Percentiles rank a stretch among this genome's conserved stretches.
Evolutionary conservation across 352 stramenopile genomes (phyloP).

Genomic region (Phytophthora constricta): DNA sequence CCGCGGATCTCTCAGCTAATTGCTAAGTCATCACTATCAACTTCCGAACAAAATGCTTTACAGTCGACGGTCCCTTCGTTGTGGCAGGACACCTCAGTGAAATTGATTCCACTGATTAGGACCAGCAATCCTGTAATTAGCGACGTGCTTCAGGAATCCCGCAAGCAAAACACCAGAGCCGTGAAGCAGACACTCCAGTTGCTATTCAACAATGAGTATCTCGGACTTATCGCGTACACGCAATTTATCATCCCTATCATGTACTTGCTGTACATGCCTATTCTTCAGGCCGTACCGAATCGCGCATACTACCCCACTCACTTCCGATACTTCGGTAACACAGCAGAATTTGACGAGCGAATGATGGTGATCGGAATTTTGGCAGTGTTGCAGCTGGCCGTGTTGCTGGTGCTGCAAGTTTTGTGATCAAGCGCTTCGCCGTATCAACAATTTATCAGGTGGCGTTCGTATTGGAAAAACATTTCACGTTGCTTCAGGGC

Average conservation of each 20-base stretch:
- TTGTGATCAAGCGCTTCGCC: conserved; percentile 32
- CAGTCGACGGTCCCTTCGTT: conserved; percentile 3
- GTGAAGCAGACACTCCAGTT: conserved; percentile 45
- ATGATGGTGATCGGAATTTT: conserved; percentile 32
- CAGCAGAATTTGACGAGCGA: conserved; percentile 19
- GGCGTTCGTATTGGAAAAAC: conserved; percentile 56
- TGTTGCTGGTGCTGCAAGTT: conserved; percentile 32
- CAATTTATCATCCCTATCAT: conserved; percentile 43
- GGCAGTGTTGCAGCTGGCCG: conserved; percentile 15
- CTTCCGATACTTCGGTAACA: conserved; percentile 25
- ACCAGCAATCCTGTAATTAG: conserved; percentile 19
- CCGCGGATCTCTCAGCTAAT: conserved; percentile 15
- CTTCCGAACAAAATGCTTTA: background rate
- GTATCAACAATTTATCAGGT: conserved; percentile 49
- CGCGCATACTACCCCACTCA: conserved; percentile 35
- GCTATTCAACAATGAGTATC: conserved; percentile 51
- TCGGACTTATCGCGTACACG: conserved; percentile 38
- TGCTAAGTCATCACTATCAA: background rate
- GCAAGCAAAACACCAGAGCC: conserved; percentile 33
- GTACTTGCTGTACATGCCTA: conserved; percentile 39
- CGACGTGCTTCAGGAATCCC: conserved; percentile 20
- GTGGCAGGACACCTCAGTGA: conserved; percentile 29
- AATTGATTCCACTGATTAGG: conserved; percentile 18
- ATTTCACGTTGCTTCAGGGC: conserved; percentile 41
- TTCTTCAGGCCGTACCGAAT: conserved; percentile 33